Conservation (phyloP, 2,329 filamentous ascomycete genomes). For the Fusarium bactridioides region DNA sequence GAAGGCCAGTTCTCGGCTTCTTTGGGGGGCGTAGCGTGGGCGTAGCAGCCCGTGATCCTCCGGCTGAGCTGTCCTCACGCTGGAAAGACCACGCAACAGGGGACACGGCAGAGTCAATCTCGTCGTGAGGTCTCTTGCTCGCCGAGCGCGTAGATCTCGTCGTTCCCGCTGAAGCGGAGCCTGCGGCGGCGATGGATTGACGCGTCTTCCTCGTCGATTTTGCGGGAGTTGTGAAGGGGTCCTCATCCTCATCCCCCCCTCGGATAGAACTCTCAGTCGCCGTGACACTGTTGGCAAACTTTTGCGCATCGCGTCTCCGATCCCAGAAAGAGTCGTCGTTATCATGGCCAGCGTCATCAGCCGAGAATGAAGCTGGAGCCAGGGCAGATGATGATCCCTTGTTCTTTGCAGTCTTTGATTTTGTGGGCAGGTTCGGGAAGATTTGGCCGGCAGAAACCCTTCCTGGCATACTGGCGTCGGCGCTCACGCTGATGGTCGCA, state of each 20-base stretch:
- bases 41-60: conserved; percentile 67
- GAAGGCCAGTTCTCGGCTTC: conserved; percentile 67
- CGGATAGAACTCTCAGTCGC: conserved; percentile 52
- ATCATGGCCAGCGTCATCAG: conserved; percentile 44
- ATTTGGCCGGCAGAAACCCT: conserved; percentile 46
- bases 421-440: conserved; percentile 45
- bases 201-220: conserved; percentile 48
- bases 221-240: conserved; percentile 44
- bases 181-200: conserved; percentile 43
- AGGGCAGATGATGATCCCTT: conserved; percentile 40
- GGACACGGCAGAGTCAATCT: conserved; percentile 61
- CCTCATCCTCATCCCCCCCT: conserved; percentile 38
- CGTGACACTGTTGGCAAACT: conserved; percentile 49
- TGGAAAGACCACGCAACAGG: conserved; percentile 60
- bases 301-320: conserved; percentile 50
- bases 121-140: conserved; percentile 63
- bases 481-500: conserved; percentile 38
- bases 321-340: conserved; percentile 46
- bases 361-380: conserved; percentile 12
- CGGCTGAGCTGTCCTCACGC: conserved; percentile 55
- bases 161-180: conserved; percentile 39
- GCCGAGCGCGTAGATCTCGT: conserved; percentile 58
- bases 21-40: conserved; percentile 65
- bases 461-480: conserved; percentile 52
- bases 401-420: conserved; percentile 42